Evolutionary conservation across 148 eudicot genomes (phyloP).

Genomic region (Arbutus unedo): DNA sequence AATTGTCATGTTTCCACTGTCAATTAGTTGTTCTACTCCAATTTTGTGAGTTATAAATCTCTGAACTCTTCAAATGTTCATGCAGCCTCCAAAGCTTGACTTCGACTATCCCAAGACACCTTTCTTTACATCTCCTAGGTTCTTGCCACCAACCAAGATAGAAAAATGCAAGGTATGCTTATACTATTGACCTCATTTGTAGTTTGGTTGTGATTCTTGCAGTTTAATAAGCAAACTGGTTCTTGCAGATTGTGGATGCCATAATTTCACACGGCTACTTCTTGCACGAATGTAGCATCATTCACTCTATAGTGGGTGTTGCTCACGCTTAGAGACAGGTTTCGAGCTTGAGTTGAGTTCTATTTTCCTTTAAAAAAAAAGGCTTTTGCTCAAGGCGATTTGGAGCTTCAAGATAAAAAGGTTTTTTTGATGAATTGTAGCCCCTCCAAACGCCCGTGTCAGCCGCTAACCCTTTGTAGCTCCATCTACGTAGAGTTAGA

Average conservation of each 20-base stretch:
- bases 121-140: conserved; percentile 85
- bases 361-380: background rate
- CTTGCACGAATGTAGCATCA: conserved; percentile 53
- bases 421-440: background rate
- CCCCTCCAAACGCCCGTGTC: background rate
- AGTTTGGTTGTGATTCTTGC: background rate
- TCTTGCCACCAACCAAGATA: conserved; percentile 88
- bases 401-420: background rate
- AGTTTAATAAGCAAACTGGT: background rate
- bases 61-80: background rate
- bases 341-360: conserved; percentile 66
- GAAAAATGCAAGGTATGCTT: conserved; percentile 72
- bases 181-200: background rate
- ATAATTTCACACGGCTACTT: conserved; percentile 94
- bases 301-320: conserved; percentile 81
- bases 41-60: too few relatives aligned
- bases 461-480: background rate
- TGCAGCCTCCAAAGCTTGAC: conserved; percentile 79
- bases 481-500: background rate
- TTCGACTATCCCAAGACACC: conserved; percentile 87
- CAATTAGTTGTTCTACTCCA: background rate
- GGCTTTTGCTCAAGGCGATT: background rate
- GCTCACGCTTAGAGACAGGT: conserved; percentile 75
- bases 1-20: too few relatives aligned
- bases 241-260: conserved; percentile 69